Base-by-base conservation (phyloP, 2,329 filamentous ascomycete genomes). In the Talaromyces atroroseus region DNA sequence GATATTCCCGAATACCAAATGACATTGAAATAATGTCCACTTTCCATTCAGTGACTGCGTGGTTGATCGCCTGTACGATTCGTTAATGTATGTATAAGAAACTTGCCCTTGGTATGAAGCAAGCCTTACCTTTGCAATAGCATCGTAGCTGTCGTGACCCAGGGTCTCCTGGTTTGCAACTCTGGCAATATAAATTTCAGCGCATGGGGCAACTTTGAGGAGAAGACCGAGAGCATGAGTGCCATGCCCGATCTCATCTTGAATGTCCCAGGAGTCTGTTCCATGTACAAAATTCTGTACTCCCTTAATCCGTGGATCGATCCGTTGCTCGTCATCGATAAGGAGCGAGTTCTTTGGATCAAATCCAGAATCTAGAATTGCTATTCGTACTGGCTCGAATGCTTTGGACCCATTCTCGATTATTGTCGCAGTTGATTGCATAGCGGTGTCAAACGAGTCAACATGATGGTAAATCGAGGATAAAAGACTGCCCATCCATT, bases 21-120 rank as follows among this genome's bases (percentile, higher is more conserved):
- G 65, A 66, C 61, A 68, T 65, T 34, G 61, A 62, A 18, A 67
- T 65, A 36, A 68, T 63, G 42, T 67, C 59, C 0, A 60, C 65
- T n/a, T 63, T 34, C 60, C 60, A 62, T 14, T 60, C 40, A 2
- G 61, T 42, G 1, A 54, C 57, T 2, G 64, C 65, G 57, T 62
- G 60, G 2, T 57, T 29, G 10, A 68, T 65, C 18, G 65, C 65
- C 62, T 65, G 26, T 32, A 4, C 20, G 14, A 54, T n/a, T 16
- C 26, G 26, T 21, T 42, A 42, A 8, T 8, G 2, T 8, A 20
- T 18, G 5, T 34, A 6, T 26, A 21, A 32, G n/a, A 36, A n/a
- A 26, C 3, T 59, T 36, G 56, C 1, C 32, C 18, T 32, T 42
- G 26, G 46, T 26, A n/a, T n/a, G 10, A 14, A 34, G 21, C 3